Evolutionary conservation across 108 stramenopile genomes (phyloP).

Genomic region (Mediolabrus comicus): DNA sequence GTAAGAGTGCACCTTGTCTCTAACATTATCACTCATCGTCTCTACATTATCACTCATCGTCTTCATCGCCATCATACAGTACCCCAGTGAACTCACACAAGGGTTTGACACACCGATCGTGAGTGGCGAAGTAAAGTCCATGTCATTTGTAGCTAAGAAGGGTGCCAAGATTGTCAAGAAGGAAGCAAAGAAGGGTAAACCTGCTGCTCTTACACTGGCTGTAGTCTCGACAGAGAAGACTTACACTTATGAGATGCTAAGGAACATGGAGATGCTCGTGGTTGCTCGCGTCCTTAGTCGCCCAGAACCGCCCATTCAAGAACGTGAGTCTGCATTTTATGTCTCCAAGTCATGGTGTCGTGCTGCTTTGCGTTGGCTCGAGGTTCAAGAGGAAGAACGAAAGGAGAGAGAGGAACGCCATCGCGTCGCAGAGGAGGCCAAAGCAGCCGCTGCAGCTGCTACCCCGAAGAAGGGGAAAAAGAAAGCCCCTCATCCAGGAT

Average conservation of each 20-base stretch:
- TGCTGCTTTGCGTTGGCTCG: constrained; percentile 82
- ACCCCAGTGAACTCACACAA: constrained; percentile 65
- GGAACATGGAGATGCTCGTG: constrained; percentile 88
- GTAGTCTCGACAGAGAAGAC: constrained; percentile 6
- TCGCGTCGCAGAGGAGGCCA: constrained; percentile 25
- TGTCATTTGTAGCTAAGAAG: constrained; percentile 39
- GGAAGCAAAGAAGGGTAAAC: constrained; percentile 9
- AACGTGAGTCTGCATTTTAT: constrained; percentile 59
- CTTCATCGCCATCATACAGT: constrained; percentile 23
- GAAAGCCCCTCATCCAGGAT: constrained; percentile 19
- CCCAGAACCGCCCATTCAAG: constrained; percentile 69
- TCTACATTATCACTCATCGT: not conserved
- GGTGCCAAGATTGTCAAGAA: constrained; percentile 13
- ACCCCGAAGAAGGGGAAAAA: constrained; percentile 26
- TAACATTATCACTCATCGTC: no score
- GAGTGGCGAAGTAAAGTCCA: constrained; percentile 40
- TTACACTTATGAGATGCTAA: constrained; percentile 72
- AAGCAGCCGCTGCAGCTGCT: constrained; percentile 10
- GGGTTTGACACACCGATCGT: constrained; percentile 64
- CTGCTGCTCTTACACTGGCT: not conserved
- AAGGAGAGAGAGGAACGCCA: constrained; percentile 45
- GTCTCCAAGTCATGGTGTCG: constrained; percentile 87
- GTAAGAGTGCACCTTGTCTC: no score
- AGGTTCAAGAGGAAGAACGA: constrained; percentile 68
- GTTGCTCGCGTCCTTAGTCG: constrained; percentile 79